A percentile compares a stretch with the other conserved stretches of the same genome.
These are phyloP conservation scores for Craterostigma plantagineum DNA, from an alignment of 257 asterid genomes.

Conservation along the genomic window DNA sequence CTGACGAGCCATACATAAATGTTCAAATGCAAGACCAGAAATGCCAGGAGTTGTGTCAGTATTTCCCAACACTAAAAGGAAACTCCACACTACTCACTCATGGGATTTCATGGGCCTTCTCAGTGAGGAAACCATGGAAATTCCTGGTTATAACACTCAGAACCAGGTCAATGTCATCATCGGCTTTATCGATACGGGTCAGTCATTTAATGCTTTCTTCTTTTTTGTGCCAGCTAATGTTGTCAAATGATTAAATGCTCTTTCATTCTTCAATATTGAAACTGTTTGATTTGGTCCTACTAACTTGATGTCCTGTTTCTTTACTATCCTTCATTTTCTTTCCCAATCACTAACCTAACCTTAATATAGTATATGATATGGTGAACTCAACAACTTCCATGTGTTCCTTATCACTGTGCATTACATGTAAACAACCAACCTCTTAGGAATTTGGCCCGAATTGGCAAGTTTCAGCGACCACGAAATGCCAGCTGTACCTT, in stretches of 20 bases:
- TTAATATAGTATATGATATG: too few relatives aligned
- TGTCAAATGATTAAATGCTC: too few relatives aligned
- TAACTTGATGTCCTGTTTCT: too few relatives aligned
- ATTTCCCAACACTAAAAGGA: conserved; percentile 65
- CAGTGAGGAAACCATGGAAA: conserved; percentile 74
- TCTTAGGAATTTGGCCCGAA: conserved; percentile 92
- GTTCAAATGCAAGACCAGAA: conserved; percentile 24
- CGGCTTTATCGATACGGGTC: conserved; percentile 93
- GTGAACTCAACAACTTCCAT: neutral
- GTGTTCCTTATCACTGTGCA: neutral
- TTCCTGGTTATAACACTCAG: conserved; percentile 84
- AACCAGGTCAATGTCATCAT: conserved; percentile 79
- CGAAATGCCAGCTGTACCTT: conserved; percentile 79
- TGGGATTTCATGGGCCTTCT: conserved; percentile 97
- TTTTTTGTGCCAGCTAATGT: too few relatives aligned
- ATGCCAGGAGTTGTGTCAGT: conserved; percentile 93
- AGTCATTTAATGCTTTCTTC: conserved; percentile 4
- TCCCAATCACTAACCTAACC: too few relatives aligned
- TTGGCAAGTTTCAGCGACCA: conserved; percentile 68
- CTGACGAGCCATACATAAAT: too few relatives aligned
- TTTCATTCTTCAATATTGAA: too few relatives aligned
- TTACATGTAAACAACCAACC: conserved; percentile 3
- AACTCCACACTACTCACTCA: conserved; percentile 88
- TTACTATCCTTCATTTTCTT: too few relatives aligned
- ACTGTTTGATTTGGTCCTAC: too few relatives aligned